Evolutionary conservation across 2,329 filamentous ascomycete species (phyloP), one percentile per base, ranked within the genome.

Genomic region (Cercospora zeae-maydis): DNA sequence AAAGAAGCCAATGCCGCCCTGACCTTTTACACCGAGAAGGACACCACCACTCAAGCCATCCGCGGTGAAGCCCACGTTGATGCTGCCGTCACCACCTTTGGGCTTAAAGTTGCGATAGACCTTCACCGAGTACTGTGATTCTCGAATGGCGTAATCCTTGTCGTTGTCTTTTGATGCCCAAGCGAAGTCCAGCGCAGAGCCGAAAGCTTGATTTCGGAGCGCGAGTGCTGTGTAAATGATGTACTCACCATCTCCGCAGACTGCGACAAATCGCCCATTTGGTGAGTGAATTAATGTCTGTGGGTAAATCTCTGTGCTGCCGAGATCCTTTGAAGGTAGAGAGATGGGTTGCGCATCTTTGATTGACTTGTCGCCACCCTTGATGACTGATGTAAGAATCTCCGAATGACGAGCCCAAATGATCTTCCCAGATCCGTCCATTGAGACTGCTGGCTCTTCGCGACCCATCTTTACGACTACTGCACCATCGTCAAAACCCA

Each of bases 21-120:
- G 91, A 8, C 95, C 95, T 77, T 92, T 96, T 8, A 98, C 93
- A 81, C 95, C 95, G 10, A 99, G 86, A 24, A 99, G 82, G 59
- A 96, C 86, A 73, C 95, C 95, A 24, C 92, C 93, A 53, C 88
- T 90, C 52, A 99, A 82, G 14, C 93, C 93, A 68, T 99, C 95
- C 1, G 93, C 93, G 70, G 95, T 90, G 82, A 96, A 99, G 10
- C 93, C 93, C 59, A 98, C 92, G 75, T 99, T 93, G 33, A 99
- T 82, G 11, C 64, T 71, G 9, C 75, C 73, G 11, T 92, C 92
- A 62, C 91, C 91, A 30, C 84, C 80, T 79, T 96, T 93, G 77
- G 98, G 95, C 70, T 93, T 89, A 80, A 99, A 98, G 79, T 98
- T 98, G 79, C 95, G 93, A 84, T 95, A 98, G 36, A 98, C 87